Percentiles rank a stretch among this genome's conserved stretches.
Conservation (phyloP, 176 grass and related monocot species). For the Carex parvula region DNA sequence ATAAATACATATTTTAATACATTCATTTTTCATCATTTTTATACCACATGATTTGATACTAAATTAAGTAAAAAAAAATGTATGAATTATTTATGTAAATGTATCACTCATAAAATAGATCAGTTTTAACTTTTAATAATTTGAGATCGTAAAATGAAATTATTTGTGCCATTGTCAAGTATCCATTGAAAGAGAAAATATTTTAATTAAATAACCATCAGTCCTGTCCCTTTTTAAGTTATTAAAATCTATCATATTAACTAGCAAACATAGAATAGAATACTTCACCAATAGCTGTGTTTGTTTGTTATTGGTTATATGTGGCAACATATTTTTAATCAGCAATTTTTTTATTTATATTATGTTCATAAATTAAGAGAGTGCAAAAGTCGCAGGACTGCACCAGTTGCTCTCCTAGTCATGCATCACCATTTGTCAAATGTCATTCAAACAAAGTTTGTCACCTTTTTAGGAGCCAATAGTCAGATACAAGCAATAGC, state of each 20-base stretch:
- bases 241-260: not conserved
- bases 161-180: not conserved
- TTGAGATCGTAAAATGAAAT: not conserved
- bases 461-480: not conserved
- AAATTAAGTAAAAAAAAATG: no score
- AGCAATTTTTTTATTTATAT: not conserved
- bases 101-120: no score
- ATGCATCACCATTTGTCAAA: not conserved
- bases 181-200: no score
- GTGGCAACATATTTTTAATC: not conserved
- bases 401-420: conserved; percentile 6
- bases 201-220: not conserved
- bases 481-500: not conserved
- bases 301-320: not conserved
- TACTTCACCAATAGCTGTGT: not conserved
- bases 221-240: not conserved
- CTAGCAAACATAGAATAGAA: not conserved
- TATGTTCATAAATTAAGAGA: not conserved
- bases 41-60: no score
- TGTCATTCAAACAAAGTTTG: not conserved
- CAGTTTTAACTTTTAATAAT: no score
- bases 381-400: not conserved
- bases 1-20: not conserved
- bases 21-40: no score
- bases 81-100: no score